Conservation (phyloP, 73 alveolate genomes). For the Paramecium pentaurelia region DNA sequence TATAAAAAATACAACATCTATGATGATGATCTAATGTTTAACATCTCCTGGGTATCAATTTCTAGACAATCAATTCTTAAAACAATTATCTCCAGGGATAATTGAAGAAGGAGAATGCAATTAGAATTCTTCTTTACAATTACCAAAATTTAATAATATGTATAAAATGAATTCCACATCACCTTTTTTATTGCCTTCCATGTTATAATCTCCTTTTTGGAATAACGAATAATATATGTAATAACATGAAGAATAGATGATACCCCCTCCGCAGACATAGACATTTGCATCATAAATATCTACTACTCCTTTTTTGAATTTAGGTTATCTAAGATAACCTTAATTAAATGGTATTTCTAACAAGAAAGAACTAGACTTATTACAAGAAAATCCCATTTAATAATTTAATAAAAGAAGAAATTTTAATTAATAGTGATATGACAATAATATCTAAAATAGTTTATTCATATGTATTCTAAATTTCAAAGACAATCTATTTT, state of each 20-base stretch:
- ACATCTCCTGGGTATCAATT: slow-evolving; percentile 1
- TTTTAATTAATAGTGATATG: neutral
- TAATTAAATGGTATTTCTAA: neutral
- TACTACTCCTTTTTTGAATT: slow-evolving; percentile 38
- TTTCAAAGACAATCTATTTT: neutral
- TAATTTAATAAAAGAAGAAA: slow-evolving; percentile 3
- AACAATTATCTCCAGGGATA: neutral
- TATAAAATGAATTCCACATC: neutral
- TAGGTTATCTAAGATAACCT: neutral
- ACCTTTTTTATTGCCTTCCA: neutral
- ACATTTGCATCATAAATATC: neutral
- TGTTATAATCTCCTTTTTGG: neutral
- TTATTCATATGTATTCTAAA: neutral
- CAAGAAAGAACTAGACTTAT: neutral
- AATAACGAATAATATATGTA: neutral
- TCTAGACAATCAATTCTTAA: neutral
- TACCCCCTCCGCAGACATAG: neutral
- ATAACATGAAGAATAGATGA: neutral
- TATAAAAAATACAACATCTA: neutral
- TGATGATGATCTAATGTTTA: neutral
- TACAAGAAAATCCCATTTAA: slow-evolving; percentile 27
- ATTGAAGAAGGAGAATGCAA: neutral
- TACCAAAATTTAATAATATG: neutral
- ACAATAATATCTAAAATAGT: neutral
- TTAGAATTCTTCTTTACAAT: neutral